Percentiles rank a stretch among this genome's conserved stretches.
Conservation (phyloP, 2,329 filamentous ascomycete species). For the Fusarium goolgardi region DNA sequence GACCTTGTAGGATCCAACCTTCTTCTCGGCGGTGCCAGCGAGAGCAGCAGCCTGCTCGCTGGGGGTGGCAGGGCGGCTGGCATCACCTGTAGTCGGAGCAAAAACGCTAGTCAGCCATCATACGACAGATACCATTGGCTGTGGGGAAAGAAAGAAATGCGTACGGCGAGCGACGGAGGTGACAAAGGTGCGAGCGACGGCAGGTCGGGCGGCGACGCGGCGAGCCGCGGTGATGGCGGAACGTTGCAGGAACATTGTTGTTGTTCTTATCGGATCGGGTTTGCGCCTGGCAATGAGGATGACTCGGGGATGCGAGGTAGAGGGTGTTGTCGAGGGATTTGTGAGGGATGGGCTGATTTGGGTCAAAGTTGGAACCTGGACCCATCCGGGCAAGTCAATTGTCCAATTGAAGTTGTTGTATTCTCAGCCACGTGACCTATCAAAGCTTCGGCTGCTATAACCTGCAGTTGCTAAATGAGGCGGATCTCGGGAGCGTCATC, state of each 20-base stretch:
- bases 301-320: constrained; percentile 39
- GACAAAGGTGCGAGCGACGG: constrained; percentile 68
- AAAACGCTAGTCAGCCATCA: constrained; percentile 48
- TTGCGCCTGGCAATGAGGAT: constrained; percentile 43
- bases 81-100: constrained; percentile 51
- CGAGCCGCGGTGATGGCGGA: constrained; percentile 70
- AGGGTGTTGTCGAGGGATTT: constrained; percentile 59
- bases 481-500: constrained; percentile 29
- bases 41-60: constrained; percentile 54
- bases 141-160: constrained; percentile 43
- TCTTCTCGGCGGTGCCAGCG: constrained; percentile 57
- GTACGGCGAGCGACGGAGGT: constrained; percentile 72
- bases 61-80: constrained; percentile 51
- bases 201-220: constrained; percentile 65
- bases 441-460: constrained; percentile 19
- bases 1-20: constrained; percentile 60
- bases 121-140: constrained; percentile 48
- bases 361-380: constrained; percentile 50
- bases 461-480: constrained; percentile 29
- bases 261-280: constrained; percentile 40
- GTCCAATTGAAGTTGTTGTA: constrained; percentile 49
- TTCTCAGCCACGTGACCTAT: constrained; percentile 50
- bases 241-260: constrained; percentile 70
- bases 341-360: constrained; percentile 60
- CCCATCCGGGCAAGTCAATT: constrained; percentile 51